A percentile compares a stretch with the other conserved stretches of the same genome.
phyloP scores from a whole-genome alignment of 768 basidiomycete genomes.

The Tricholomella constricta region DNA sequence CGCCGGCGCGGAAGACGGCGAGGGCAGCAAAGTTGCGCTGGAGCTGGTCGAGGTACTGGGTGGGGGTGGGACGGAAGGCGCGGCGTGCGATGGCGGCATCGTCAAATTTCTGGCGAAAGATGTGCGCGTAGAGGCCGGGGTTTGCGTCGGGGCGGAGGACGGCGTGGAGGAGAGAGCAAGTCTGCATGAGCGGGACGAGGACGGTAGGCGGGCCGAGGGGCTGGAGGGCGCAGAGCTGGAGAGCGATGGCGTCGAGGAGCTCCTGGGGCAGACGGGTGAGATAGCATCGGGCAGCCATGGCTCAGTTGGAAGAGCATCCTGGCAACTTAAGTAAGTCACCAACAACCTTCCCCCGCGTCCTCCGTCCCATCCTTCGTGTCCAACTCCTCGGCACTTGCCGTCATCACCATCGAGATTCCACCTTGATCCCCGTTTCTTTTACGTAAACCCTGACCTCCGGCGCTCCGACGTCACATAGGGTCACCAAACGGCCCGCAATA shows the following conservation, averaged over 20 bases:
- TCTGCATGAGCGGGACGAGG: constrained; percentile 50
- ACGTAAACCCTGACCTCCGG: too few relatives aligned
- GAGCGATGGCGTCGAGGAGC: constrained; percentile 43
- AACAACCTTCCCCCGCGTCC: too few relatives aligned
- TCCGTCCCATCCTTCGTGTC: too few relatives aligned
- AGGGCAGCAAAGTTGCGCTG: constrained; percentile 38
- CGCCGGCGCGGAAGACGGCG: constrained; percentile 34
- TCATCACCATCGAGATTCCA: too few relatives aligned
- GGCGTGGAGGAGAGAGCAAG: constrained; percentile 41
- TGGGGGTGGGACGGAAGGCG: constrained; percentile 36
- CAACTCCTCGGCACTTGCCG: too few relatives aligned
- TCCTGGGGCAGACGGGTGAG: constrained; percentile 9
- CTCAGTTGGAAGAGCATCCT: too few relatives aligned
- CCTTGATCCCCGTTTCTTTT: too few relatives aligned
- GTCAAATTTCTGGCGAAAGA: constrained; percentile 64
- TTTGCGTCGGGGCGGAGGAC: constrained; percentile 32
- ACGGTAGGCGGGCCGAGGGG: constrained; percentile 48
- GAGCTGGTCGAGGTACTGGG: constrained; percentile 38
- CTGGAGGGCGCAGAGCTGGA: constrained; percentile 42
- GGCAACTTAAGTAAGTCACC: too few relatives aligned
- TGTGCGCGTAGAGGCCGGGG: constrained; percentile 47
- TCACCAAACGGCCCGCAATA: too few relatives aligned
- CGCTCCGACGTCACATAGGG: too few relatives aligned
- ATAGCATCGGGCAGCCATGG: background rate
- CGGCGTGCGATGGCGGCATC: constrained; percentile 50